Percentiles rank a stretch among this genome's conserved stretches.
Conservation (phyloP, 176 grass and related monocot genomes). For the Chrysopogon serrulatus region DNA sequence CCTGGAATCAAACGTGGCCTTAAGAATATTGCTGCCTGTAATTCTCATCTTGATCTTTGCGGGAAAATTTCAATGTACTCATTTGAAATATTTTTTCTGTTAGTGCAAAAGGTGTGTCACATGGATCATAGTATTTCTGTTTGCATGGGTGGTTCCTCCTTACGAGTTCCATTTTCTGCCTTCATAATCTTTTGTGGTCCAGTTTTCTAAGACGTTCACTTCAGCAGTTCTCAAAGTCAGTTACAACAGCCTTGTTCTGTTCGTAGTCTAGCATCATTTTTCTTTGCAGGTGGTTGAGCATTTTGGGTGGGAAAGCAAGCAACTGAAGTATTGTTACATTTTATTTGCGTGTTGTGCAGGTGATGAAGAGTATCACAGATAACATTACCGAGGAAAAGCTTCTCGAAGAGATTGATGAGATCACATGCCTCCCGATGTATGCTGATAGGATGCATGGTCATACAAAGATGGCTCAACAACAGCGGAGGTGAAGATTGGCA, state of each 20-base stretch:
- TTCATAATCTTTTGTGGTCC: not conserved
- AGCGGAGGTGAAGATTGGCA: constrained; percentile 6
- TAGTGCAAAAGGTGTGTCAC: not conserved
- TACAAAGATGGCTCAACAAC: constrained; percentile 40
- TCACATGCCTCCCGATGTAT: constrained; percentile 75
- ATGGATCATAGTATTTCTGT: not conserved
- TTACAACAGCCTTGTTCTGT: not conserved
- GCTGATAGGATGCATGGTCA: constrained; percentile 53
- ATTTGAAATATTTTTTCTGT: not conserved
- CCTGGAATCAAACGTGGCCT: not conserved
- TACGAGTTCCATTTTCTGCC: not conserved
- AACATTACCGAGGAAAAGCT: constrained; percentile 85
- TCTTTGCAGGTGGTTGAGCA: not conserved
- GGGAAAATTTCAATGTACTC: not conserved
- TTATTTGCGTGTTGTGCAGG: constrained; percentile 25
- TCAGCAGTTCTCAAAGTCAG: too few species aligned
- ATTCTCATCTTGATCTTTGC: constrained; percentile 6
- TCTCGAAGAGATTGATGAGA: constrained; percentile 58
- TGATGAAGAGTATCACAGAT: constrained; percentile 85
- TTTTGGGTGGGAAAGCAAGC: not conserved
- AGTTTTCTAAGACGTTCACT: not conserved
- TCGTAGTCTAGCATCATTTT: not conserved
- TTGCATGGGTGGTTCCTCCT: not conserved
- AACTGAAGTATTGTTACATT: not conserved
- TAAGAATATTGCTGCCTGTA: not conserved